Base-by-base conservation (phyloP, 176 grass and related monocot species). In the Hyparrhenia diplandra region DNA sequence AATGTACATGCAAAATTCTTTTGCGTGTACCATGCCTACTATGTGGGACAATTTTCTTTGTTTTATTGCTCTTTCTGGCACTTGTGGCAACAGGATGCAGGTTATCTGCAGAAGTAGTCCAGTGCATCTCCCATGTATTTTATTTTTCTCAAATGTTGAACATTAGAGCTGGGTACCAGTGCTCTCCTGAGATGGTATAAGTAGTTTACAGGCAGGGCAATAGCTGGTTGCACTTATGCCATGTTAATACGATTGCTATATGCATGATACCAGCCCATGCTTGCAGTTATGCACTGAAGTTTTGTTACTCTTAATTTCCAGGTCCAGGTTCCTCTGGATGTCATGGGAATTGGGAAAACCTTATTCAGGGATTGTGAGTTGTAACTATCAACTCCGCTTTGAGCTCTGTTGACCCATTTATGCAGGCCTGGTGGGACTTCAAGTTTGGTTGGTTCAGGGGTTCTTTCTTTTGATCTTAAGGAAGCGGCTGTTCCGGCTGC, bases 271-370 rank as follows among this genome's bases (percentile, higher is more conserved):
- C 35, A 66, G 12, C 45, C 45, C 31, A 18, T 85, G 8, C 10
- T 0, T 0, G 3, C 41, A 27, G 45, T 30, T 46, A 72, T 10
- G 28, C 16, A 9, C 42, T 47, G 13, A 72, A 49, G 8, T 72
- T 27, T 72, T 49, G 42, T 27, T 30, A 45, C 72, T 72, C 42
- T 31, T 71, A 76, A 65, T 46, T 21, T 82, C 13, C 73, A 85
- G 87, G 77, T 82, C 13, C 78, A 82, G 87, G 64, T 69, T 77
- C 32, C 21, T 25, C 52, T 64, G 29, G 41, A 55, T 59, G 64
- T 54, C 54, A 52, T n/a, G n/a, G n/a, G n/a, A n/a, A n/a, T n/a
- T 41, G 35, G 35, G 8, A 51, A 64, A 37, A n/a, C 71, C 46
- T 70, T 69, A 1, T 27, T 39, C 8, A 13, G 29, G 54, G 49